Base-by-base conservation (phyloP, 2,329 filamentous ascomycete species). In the Colletotrichum sp. region DNA sequence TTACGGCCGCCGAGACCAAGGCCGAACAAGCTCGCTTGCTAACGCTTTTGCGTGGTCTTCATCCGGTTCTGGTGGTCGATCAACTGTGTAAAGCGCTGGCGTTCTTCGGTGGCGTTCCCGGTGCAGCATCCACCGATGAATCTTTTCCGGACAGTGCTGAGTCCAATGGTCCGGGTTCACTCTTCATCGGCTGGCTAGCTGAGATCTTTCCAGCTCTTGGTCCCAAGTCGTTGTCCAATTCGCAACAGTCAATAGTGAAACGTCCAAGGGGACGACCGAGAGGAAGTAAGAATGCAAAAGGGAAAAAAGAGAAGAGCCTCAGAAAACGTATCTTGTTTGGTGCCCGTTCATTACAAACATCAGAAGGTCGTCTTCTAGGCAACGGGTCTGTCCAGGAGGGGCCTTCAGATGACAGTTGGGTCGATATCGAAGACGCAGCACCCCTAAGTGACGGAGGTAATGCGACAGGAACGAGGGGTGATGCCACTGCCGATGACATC, bases 101-200 rank as follows among this genome's bases (percentile, higher is more conserved):
- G n/a, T 93, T 91, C 78, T 93, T 93, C 82, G 92, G 92, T 9
- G 91, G 91, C 30, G 87, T 90, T 62, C 90, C 91, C 49, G 89
- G 88, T 32, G 89, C 88, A 6, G 88, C 90, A n/a, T 86, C 88
- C 0, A 82, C 87, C 32, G 85, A 89, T 77, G 87, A 85, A 18
- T 84, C 82, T 3, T 93, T 93, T 68, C 91, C 92, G 3, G 84
- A 87, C 30, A 93, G 92, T 78, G 88, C 87, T 12, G 86, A 88
- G 63, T 86, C 86, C 15, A 92, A 92, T 80, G 91, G 92, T 5
- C 84, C 88, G 2, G 92, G 92, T 2, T 87, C 88, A 24, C 83
- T 91, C 13, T 91, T 93, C 75, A 87, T 93, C 34, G 89, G 90
- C 24, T 93, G 92, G 91, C 83, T 93, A 60, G 85, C 90, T 15